Evolutionary conservation across 1,284 basidiomycete genomes (phyloP).

Genomic region (Fomitopsis palustris): DNA sequence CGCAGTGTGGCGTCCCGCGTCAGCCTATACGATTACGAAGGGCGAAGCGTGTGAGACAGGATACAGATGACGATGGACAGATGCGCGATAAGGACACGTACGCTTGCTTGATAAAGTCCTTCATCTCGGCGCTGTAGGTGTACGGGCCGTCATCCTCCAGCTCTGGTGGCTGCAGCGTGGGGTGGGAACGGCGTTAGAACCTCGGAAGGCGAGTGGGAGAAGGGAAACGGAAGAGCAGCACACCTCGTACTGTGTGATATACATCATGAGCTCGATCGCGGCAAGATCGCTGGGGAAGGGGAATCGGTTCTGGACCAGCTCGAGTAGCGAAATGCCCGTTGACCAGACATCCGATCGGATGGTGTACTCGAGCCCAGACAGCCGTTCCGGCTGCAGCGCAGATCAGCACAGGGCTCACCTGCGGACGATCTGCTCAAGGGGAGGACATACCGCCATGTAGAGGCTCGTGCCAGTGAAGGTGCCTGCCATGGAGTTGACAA

Average conservation of each 20-base stretch:
- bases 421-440: slow-evolving; percentile 7
- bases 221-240: slow-evolving; percentile 20
- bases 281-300: slow-evolving; percentile 93
- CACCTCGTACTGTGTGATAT: slow-evolving; percentile 83
- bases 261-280: slow-evolving; percentile 91
- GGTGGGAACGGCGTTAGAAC: slow-evolving; percentile 13
- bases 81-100: slow-evolving; percentile 37
- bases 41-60: background rate
- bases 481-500: slow-evolving; percentile 87
- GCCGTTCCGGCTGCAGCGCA: slow-evolving; percentile 79
- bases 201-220: slow-evolving; percentile 8
- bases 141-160: slow-evolving; percentile 69
- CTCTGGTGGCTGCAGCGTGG: slow-evolving; percentile 66
- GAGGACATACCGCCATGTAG: slow-evolving; percentile 89
- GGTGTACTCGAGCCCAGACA: slow-evolving; percentile 85
- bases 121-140: slow-evolving; percentile 84
- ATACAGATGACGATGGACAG: slow-evolving; percentile 6
- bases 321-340: slow-evolving; percentile 88
- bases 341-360: slow-evolving; percentile 99
- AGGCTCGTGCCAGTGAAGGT: slow-evolving; percentile 97
- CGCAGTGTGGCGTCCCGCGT: slow-evolving; percentile 43
- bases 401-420: slow-evolving; percentile 12
- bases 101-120: slow-evolving; percentile 90
- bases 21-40: slow-evolving; percentile 18
- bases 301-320: slow-evolving; percentile 92